Conservation (phyloP, 2,329 filamentous ascomycete genomes). For the Helicocarpus griseus region DNA sequence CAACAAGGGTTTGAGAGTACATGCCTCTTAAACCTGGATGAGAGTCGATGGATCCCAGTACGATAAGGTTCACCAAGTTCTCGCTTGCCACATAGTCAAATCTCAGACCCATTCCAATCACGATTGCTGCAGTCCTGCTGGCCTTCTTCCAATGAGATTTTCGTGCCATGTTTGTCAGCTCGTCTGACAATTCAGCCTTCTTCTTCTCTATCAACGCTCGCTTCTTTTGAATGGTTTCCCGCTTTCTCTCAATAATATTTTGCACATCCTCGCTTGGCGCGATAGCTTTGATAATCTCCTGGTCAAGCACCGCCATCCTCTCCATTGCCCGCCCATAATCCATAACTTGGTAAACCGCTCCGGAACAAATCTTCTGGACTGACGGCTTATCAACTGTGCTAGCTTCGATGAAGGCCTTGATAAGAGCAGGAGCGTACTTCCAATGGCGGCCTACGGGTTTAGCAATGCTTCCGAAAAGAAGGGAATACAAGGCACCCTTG, state of each 20-base stretch:
- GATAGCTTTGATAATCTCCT: slow-evolving; percentile 60
- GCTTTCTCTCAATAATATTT: slow-evolving; percentile 53
- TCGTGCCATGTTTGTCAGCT: slow-evolving; percentile 67
- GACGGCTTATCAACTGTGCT: slow-evolving; percentile 87
- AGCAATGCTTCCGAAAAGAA: slow-evolving; percentile 78
- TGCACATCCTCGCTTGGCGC: slow-evolving; percentile 58
- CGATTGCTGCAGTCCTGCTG: slow-evolving; percentile 77
- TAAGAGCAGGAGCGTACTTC: slow-evolving; percentile 85
- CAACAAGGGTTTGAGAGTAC: slow-evolving; percentile 70
- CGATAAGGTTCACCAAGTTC: slow-evolving; percentile 73
- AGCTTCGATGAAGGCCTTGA: slow-evolving; percentile 81
- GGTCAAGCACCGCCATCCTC: slow-evolving; percentile 72
- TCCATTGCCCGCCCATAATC: slow-evolving; percentile 88
- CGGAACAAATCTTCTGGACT: slow-evolving; percentile 78
- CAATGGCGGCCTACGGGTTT: slow-evolving; percentile 87
- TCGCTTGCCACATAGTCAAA: slow-evolving; percentile 79
- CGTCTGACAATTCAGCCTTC: slow-evolving; percentile 69
- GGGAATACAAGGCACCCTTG: slow-evolving; percentile 85
- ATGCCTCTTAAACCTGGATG: slow-evolving; percentile 77
- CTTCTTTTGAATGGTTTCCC: slow-evolving; percentile 64
- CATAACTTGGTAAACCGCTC: slow-evolving; percentile 73
- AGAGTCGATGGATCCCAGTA: slow-evolving; percentile 73
- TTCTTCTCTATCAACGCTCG: slow-evolving; percentile 69
- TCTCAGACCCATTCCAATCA: slow-evolving; percentile 81
- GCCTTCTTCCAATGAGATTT: slow-evolving; percentile 95